A percentile compares a stretch with the other conserved stretches of the same genome.
phyloP scores from a whole-genome alignment of 768 basidiomycete genomes.

The Tephrocybe sp. region DNA sequence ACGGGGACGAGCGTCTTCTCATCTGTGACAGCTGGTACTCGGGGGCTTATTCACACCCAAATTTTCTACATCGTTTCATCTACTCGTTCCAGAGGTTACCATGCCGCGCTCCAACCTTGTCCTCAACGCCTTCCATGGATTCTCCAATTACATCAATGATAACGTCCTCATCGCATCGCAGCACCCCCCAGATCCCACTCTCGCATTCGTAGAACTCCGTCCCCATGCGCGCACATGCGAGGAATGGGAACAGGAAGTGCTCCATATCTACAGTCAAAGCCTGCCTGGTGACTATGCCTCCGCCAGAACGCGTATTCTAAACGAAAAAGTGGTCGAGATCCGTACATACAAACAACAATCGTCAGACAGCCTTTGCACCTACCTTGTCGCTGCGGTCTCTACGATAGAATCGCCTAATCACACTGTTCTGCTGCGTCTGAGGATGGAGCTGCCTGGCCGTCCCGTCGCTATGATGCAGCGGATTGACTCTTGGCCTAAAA shows the following conservation, averaged over 20 bases:
- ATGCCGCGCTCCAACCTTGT: constrained; percentile 5
- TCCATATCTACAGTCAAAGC: constrained; percentile 5
- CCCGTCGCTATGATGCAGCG: constrained; percentile 2
- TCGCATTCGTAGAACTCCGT: constrained; percentile 7
- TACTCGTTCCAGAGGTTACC: not conserved
- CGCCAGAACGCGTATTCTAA: not conserved
- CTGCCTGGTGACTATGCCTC: constrained; percentile 3
- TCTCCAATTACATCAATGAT: not conserved
- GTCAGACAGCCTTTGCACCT: constrained; percentile 1
- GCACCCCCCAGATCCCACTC: not conserved
- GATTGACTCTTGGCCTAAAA: constrained; percentile 7
- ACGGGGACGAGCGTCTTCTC: not conserved
- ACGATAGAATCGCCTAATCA: not conserved
- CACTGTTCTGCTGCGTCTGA: constrained; percentile 4
- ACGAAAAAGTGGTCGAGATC: constrained; percentile 6
- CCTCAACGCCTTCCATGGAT: not conserved
- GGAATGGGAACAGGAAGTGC: constrained; percentile 7
- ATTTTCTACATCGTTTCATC: not conserved
- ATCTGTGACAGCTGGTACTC: not conserved
- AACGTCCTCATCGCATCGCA: not conserved
- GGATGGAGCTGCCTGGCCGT: not conserved
- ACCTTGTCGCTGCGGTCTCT: constrained; percentile 7
- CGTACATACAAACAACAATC: constrained; percentile 4
- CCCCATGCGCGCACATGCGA: constrained; percentile 5
- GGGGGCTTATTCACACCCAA: too few species aligned